A percentile compares a stretch with the other conserved stretches of the same genome.
These are phyloP conservation scores for Bipolaris victoriae DNA, from an alignment of 2,329 filamentous ascomycete species.

Conservation along the genomic window DNA sequence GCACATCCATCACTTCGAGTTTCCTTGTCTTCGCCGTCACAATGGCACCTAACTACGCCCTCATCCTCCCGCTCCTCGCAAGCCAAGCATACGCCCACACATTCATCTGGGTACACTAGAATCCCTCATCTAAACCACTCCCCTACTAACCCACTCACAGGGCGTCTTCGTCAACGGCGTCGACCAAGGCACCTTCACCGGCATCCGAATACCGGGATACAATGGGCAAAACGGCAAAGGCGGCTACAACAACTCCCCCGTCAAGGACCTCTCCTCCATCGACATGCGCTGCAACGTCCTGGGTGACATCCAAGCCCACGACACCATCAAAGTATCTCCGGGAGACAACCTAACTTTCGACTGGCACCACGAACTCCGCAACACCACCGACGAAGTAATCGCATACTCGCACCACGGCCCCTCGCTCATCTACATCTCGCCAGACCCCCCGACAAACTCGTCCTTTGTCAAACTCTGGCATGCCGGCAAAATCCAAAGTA, in stretches of 20 bases:
- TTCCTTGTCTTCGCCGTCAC: not conserved
- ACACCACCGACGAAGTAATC: constrained; percentile 44
- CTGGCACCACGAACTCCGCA: constrained; percentile 50
- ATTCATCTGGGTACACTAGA: constrained; percentile 33
- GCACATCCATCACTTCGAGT: not conserved
- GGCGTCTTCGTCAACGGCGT: constrained; percentile 42
- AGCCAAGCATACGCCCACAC: constrained; percentile 33
- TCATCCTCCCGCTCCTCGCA: constrained; percentile 27
- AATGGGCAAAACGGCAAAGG: constrained; percentile 44
- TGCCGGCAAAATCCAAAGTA: constrained; percentile 44
- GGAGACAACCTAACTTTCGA: constrained; percentile 51
- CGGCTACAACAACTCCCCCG: constrained; percentile 51
- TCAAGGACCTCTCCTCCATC: constrained; percentile 48
- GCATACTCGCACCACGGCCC: constrained; percentile 39
- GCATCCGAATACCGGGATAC: constrained; percentile 40
- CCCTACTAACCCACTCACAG: constrained; percentile 9
- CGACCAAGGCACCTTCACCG: constrained; percentile 39
- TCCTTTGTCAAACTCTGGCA: constrained; percentile 52
- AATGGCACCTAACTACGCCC: constrained; percentile 19
- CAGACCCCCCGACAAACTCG: constrained; percentile 47
- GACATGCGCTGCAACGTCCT: constrained; percentile 52
- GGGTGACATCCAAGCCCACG: constrained; percentile 45
- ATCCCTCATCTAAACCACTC: too few relatives aligned
- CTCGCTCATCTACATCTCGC: constrained; percentile 50
- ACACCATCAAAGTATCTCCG: constrained; percentile 45